A percentile compares a stretch with the other conserved stretches of the same genome.
Evolutionary conservation across 2,329 filamentous ascomycete species (phyloP).

Genomic region (Exophiala bonariae): DNA sequence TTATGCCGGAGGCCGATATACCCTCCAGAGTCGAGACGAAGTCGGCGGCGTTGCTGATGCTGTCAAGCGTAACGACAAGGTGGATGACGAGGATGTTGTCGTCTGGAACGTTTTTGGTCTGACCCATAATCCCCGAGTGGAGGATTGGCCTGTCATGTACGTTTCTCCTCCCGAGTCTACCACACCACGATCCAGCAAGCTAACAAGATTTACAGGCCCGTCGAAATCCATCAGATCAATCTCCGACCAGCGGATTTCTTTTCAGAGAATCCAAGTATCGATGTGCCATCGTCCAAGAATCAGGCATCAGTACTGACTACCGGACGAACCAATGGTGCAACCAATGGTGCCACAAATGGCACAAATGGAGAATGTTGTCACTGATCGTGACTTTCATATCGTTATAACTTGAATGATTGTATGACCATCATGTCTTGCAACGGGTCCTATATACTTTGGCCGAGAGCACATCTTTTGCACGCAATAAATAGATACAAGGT

Average conservation of each 20-base stretch:
- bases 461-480: too few relatives aligned
- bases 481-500: too few relatives aligned
- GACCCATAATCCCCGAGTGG: conserved; percentile 53
- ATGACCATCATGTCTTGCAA: too few relatives aligned
- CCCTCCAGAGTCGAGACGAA: conserved; percentile 46
- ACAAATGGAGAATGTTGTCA: background rate
- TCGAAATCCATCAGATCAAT: conserved; percentile 49
- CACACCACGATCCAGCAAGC: conserved; percentile 72
- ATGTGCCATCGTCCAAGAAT: conserved; percentile 49
- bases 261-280: conserved; percentile 52
- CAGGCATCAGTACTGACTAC: conserved; percentile 28
- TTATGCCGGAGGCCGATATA: conserved; percentile 51
- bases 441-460: too few relatives aligned
- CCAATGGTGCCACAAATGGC: conserved; percentile 11
- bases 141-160: conserved; percentile 52
- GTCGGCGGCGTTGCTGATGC: conserved; percentile 47
- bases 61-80: conserved; percentile 42
- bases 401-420: too few relatives aligned
- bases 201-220: conserved; percentile 42
- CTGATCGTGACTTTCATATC: too few relatives aligned
- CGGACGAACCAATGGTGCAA: conserved; percentile 10
- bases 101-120: conserved; percentile 52
- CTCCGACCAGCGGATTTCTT: conserved; percentile 57
- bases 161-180: conserved; percentile 43
- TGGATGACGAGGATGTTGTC: conserved; percentile 49